Evolutionary conservation across 345 rosid genomes (phyloP).

Genomic region (Gossypium stocksii): DNA sequence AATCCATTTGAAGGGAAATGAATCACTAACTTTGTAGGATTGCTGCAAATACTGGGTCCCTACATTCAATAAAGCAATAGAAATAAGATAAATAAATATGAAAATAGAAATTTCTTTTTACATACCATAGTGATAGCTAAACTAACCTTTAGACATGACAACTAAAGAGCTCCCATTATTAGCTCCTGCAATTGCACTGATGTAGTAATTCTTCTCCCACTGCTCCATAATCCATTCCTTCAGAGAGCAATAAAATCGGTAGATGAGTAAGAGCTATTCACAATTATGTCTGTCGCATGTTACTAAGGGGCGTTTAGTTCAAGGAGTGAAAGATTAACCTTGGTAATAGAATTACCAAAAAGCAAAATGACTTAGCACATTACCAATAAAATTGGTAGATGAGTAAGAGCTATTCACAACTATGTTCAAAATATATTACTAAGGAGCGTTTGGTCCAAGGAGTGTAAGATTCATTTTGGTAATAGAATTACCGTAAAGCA

Average conservation of each 20-base stretch:
- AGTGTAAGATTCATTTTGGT: too few species aligned
- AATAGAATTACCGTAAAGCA: too few species aligned
- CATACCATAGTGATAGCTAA: constrained; percentile 1
- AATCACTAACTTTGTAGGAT: constrained; percentile 94
- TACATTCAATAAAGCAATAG: constrained; percentile 25
- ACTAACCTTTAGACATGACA: constrained; percentile 93
- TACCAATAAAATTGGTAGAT: background rate
- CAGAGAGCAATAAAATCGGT: constrained; percentile 3
- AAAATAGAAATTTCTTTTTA: background rate
- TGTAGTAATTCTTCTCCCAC: constrained; percentile 93
- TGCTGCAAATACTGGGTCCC: constrained; percentile 95
- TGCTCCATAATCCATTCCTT: constrained; percentile 99
- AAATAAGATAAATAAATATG: constrained; percentile 4
- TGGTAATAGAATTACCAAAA: too few species aligned
- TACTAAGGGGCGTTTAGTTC: background rate
- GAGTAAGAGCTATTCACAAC: background rate
- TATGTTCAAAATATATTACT: background rate
- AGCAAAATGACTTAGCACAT: too few species aligned
- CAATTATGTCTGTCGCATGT: background rate
- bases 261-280: background rate
- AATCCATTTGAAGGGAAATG: constrained; percentile 97
- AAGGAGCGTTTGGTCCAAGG: background rate
- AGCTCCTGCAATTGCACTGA: constrained; percentile 93
- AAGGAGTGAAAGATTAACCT: too few species aligned
- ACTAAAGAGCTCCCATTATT: constrained; percentile 81